Evolutionary conservation across 805 yeast genomes (phyloP).

Genomic region (Hanseniaspora clermontiae): DNA sequence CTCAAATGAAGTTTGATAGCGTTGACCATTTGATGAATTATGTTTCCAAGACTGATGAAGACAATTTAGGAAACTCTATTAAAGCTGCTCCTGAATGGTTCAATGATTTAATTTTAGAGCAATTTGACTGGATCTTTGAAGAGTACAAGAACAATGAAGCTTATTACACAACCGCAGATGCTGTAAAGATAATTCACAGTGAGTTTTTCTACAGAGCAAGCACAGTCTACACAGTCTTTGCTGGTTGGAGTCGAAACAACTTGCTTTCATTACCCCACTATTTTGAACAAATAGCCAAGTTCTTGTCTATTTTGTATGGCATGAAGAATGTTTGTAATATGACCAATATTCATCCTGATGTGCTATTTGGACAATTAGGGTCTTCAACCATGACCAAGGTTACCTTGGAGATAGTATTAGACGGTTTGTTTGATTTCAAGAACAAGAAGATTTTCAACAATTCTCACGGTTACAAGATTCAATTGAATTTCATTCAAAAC

Average conservation of each 20-base stretch:
- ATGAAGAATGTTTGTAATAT: conserved; percentile 73
- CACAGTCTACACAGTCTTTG: conserved; percentile 51
- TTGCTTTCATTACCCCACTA: conserved; percentile 42
- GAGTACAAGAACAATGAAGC: conserved; percentile 28
- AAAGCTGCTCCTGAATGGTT: conserved; percentile 26
- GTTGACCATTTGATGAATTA: not conserved
- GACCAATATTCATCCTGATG: conserved; percentile 45
- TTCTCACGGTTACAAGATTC: conserved; percentile 51
- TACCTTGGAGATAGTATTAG: conserved; percentile 33
- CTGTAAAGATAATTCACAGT: conserved; percentile 48
- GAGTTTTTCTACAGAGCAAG: conserved; percentile 52
- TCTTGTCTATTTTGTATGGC: conserved; percentile 47
- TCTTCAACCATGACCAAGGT: conserved; percentile 34
- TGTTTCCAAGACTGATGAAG: conserved; percentile 13
- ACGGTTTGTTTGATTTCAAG: conserved; percentile 32
- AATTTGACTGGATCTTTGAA: conserved; percentile 35
- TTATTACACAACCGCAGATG: conserved; percentile 23
- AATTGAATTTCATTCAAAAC: conserved; percentile 58
- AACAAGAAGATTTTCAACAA: conserved; percentile 27
- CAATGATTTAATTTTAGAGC: conserved; percentile 29
- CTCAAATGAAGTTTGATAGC: conserved; percentile 12
- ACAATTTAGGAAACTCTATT: conserved; percentile 29
- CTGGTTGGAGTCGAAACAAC: conserved; percentile 41
- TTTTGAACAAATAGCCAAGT: conserved; percentile 50
- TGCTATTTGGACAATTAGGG: conserved; percentile 36